Base-by-base conservation (phyloP, 1,139 yeast species). In the Candida neerlandica region DNA sequence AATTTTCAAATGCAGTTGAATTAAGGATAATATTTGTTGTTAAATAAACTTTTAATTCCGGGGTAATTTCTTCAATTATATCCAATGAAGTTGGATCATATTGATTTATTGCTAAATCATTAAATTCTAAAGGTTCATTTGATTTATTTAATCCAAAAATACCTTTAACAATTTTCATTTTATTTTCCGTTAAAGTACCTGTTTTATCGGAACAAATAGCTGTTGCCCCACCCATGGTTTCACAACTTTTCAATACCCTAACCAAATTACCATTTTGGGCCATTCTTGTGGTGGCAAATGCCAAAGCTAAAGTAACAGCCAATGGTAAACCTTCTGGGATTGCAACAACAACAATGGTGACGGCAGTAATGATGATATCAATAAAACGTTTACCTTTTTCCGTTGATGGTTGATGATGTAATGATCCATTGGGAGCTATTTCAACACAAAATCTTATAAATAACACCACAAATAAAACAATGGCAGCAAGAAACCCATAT, bases 201-300 rank as follows among this genome's bases (percentile, higher is more conserved):
- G 99, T 94, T 67, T 94, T 94, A 71, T 94, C 99, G 0, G 98
- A 90, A 67, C 99, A 95, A 47, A 94, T 79, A 3, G 97, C 94
- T 12, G 99, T 94, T 2, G 98, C 99, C 43, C 96, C 92, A 44
- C 99, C 99, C 99, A 94, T 94, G 14, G 97, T 94, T 69, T 94
- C 99, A 78, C 99, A 94, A 44, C 96, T 86, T 61, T 85, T 86
- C 58, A 94, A 77, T 5, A 90, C 96, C 60, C 99, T 82, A n/a
- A 94, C 99, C 62, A 94, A 75, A 65, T 94, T 94, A 60, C 96
- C 96, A 66, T 94, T 97, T 66, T 89, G 89, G 23, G 96, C 92
- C 99, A 94, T 94, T 69, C 98, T 81, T 10, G 97, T 92, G 3
- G 99, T 94, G 2, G 99, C 99, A 74, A 94, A 94, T 0, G 99